Evolutionary conservation across 1,139 yeast genomes (phyloP).

Genomic region (Blastobotrys apis): DNA sequence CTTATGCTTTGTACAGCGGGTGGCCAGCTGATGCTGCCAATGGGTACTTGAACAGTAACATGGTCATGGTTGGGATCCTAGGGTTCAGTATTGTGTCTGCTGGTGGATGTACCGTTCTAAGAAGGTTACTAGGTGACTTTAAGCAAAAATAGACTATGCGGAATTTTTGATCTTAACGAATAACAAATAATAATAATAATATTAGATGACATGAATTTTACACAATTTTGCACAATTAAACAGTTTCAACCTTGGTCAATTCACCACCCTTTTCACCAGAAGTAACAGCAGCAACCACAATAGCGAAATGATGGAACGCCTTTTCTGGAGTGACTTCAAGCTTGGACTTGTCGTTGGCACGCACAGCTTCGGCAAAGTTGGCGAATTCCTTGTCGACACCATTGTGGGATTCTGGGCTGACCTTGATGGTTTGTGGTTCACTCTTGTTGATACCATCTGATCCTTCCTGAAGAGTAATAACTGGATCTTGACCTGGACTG

Average conservation of each 20-base stretch:
- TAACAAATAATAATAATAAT: neutral
- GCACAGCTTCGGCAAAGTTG: constrained; percentile 69
- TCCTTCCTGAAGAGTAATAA: constrained; percentile 41
- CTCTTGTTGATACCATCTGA: constrained; percentile 45
- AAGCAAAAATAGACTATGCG: constrained; percentile 7
- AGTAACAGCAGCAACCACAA: constrained; percentile 77
- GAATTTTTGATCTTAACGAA: neutral
- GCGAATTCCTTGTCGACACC: constrained; percentile 67
- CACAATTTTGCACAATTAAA: too few relatives aligned
- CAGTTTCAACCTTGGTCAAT: constrained; percentile 47
- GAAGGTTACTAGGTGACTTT: constrained; percentile 30
- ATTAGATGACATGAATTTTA: neutral
- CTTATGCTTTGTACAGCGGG: constrained; percentile 79
- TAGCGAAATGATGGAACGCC: constrained; percentile 87
- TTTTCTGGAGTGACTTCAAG: constrained; percentile 60
- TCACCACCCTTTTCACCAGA: constrained; percentile 61
- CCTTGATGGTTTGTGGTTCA: constrained; percentile 44
- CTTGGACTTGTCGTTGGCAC: constrained; percentile 55
- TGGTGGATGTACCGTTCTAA: constrained; percentile 29
- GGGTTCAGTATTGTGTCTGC: constrained; percentile 63
- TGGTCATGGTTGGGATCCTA: constrained; percentile 76
- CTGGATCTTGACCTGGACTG: constrained; percentile 51
- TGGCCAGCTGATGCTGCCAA: constrained; percentile 76
- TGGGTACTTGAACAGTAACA: constrained; percentile 64
- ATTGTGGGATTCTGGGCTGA: constrained; percentile 48